Conservation (phyloP, 345 rosid species). For the Abelmoschus esculentus region DNA sequence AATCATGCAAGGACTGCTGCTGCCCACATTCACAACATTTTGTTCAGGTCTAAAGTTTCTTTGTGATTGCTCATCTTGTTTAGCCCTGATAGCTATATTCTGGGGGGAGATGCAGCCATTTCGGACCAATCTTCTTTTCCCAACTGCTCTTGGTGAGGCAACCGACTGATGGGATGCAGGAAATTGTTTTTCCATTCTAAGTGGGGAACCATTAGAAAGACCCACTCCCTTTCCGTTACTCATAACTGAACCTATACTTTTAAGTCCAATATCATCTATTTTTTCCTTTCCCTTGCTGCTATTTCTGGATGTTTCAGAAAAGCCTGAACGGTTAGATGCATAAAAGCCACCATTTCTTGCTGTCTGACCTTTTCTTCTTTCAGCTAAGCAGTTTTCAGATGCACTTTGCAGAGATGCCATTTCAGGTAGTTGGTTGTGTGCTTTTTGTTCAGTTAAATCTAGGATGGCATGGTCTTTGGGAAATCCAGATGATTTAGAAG, state of each 20-base stretch:
- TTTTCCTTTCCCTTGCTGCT: conserved; percentile 67
- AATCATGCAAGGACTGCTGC: conserved; percentile 22
- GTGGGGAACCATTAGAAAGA: conserved; percentile 28
- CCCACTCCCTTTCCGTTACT: conserved; percentile 31
- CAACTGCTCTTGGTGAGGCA: conserved; percentile 30
- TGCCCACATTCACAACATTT: conserved; percentile 18
- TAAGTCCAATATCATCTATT: conserved; percentile 20
- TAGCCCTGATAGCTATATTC: conserved; percentile 44
- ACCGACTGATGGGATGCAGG: conserved; percentile 18
- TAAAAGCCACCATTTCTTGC: conserved; percentile 22
- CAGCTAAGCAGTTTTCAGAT: conserved; percentile 21
- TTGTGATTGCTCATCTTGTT: conserved; percentile 27
- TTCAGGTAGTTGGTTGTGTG: conserved; percentile 19
- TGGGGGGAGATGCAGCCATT: conserved; percentile 85
- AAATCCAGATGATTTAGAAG: conserved; percentile 15
- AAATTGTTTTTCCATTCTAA: conserved; percentile 16
- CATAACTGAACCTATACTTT: background rate
- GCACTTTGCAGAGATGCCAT: conserved; percentile 21
- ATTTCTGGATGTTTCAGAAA: conserved; percentile 22
- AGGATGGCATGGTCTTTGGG: conserved; percentile 21
- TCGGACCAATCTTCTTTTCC: conserved; percentile 68
- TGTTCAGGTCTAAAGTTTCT: conserved; percentile 19
- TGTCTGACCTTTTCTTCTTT: conserved; percentile 17
- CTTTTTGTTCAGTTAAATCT: conserved; percentile 21
- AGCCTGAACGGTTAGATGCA: conserved; percentile 15